Conservation (phyloP, 1,284 basidiomycete genomes). For the Ceratobasidium sp. region DNA sequence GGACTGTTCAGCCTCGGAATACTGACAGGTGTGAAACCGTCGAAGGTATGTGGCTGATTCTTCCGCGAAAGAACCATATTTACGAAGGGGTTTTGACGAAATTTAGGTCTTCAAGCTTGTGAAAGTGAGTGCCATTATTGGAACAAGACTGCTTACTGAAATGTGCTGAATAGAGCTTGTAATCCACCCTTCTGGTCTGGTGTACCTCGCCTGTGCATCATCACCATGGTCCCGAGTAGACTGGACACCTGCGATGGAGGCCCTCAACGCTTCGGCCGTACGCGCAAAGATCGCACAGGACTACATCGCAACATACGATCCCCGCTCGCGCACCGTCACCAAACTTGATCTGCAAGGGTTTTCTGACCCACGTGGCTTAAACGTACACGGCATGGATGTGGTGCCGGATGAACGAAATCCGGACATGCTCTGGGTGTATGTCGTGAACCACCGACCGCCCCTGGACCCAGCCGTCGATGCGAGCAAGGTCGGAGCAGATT, state of each 20-base stretch:
- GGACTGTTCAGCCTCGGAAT: constrained; percentile 22
- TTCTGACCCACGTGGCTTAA: constrained; percentile 60
- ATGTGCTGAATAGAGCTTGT: constrained; percentile 28
- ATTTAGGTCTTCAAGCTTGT: constrained; percentile 65
- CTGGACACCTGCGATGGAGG: constrained; percentile 29
- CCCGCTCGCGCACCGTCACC: constrained; percentile 59
- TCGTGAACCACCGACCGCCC: constrained; percentile 72
- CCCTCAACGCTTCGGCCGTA: constrained; percentile 17
- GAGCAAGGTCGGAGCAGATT: constrained; percentile 69
- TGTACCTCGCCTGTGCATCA: constrained; percentile 36
- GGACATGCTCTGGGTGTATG: constrained; percentile 68
- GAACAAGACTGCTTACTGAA: constrained; percentile 8
- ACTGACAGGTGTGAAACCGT: constrained; percentile 16
- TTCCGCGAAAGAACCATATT: not conserved
- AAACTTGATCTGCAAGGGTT: constrained; percentile 61
- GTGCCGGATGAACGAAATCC: constrained; percentile 65
- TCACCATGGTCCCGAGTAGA: constrained; percentile 12
- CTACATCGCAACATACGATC: constrained; percentile 71
- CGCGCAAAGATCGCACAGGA: constrained; percentile 54
- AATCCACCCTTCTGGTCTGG: constrained; percentile 27
- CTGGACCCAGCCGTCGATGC: constrained; percentile 54
- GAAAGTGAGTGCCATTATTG: constrained; percentile 63
- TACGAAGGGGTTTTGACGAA: not conserved
- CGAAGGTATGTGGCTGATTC: constrained; percentile 1
- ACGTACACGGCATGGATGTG: constrained; percentile 79